A percentile compares a stretch with the other conserved stretches of the same genome.
These are phyloP conservation scores for Cutaneotrichosporon dermatis DNA, from an alignment of 1,284 basidiomycete species.

Conservation along the genomic window DNA sequence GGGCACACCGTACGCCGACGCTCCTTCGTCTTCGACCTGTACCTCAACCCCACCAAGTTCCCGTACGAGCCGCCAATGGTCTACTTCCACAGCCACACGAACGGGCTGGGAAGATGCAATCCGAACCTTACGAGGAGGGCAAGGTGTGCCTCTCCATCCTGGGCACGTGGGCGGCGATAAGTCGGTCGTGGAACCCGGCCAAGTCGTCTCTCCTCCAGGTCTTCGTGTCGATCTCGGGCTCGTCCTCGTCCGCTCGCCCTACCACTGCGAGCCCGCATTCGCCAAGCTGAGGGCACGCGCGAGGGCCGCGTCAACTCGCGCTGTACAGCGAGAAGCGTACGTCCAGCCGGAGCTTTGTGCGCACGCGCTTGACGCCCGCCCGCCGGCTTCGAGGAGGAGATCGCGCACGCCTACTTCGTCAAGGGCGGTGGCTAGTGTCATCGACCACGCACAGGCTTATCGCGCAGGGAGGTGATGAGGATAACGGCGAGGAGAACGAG, in stretches of 20 bases:
- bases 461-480: conserved; percentile 51
- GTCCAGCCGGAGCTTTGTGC: conserved; percentile 81
- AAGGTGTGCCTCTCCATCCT: conserved; percentile 90
- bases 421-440: conserved; percentile 63
- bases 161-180: conserved; percentile 87
- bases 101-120: conserved; percentile 79
- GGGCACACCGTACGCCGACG: conserved; percentile 88
- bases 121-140: conserved; percentile 89
- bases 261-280: conserved; percentile 85
- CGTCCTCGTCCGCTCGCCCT: conserved; percentile 92
- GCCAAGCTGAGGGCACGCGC: conserved; percentile 84
- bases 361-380: conserved; percentile 72
- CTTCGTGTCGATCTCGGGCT: conserved; percentile 86
- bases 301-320: conserved; percentile 73
- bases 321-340: conserved; percentile 71
- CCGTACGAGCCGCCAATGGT: conserved; percentile 81
- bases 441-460: conserved; percentile 65
- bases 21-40: conserved; percentile 91
- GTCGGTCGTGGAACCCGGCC: conserved; percentile 71
- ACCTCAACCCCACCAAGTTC: conserved; percentile 74
- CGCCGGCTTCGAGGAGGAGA: conserved; percentile 66
- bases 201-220: conserved; percentile 81
- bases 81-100: conserved; percentile 89
- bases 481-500: conserved; percentile 49
- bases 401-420: conserved; percentile 68